Base-by-base conservation (phyloP, 2,329 filamentous ascomycete genomes). In the Ophiostoma tasmaniense region DNA sequence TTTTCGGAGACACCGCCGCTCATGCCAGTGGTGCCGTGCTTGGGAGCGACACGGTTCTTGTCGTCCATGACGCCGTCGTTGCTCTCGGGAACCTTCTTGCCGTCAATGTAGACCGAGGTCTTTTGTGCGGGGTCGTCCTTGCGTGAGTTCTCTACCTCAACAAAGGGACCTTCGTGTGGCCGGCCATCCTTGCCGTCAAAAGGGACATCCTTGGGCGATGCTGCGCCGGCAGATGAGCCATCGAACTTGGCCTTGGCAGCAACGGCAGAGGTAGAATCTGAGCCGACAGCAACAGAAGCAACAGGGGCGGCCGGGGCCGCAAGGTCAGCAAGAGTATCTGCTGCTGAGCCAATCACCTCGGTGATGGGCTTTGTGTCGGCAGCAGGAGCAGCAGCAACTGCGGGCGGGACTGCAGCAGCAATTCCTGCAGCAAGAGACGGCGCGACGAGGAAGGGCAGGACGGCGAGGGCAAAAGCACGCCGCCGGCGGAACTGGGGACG, bases 31-130 rank as follows among this genome's bases (percentile, higher is more conserved):
- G 92, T 96, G 64, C 93, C 94, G 77, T 93, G 85, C 76, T 93
- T 93, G 4, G 93, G 92, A 55, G 86, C 84, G 50, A 85, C 80
- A 73, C 92, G 84, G 76, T 90, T 85, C 72, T 90, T 91, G 78
- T 97, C 93, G 76, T 96, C 91, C 94, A 97, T 97, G 70, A 97
- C 92, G 55, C 93, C 92, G 76, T 96, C 87, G 73, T 89, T 88
- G 71, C 81, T 81, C 72, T 87, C 81, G 35, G 87, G 86, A 28
- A 89, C 87, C 77, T 83, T 85, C 75, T 84, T 84, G 73, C 86
- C 87, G 67, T 88, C 84, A 62, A 87, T 77, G 11, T 85, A 76
- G 42, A 86, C 76, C 2, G 85, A 76, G 33, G 82, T 84, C 65
- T 81, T 80, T 70, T 87, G 84, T 20, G 64, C 73, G 3, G 79